These are phyloP conservation scores for Scleromitrula shiraiana DNA, from an alignment of 2,329 filamentous ascomycete genomes.

Conservation along the genomic window DNA sequence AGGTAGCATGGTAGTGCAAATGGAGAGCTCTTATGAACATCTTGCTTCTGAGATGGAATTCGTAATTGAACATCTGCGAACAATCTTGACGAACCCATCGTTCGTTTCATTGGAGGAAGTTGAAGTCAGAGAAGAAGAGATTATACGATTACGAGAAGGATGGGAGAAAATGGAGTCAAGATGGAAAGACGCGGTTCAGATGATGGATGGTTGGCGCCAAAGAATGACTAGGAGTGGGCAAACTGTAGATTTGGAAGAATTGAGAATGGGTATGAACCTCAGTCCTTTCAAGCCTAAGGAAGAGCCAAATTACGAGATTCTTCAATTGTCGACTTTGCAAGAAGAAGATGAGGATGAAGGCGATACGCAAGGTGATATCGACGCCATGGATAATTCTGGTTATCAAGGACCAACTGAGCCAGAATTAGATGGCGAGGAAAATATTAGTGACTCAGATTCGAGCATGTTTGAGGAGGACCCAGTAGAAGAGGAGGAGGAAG, in stretches of 20 bases:
- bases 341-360: constrained; percentile 21
- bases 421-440: constrained; percentile 23
- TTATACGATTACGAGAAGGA: constrained; percentile 69
- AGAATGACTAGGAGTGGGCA: constrained; percentile 65
- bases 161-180: constrained; percentile 91
- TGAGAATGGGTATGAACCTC: constrained; percentile 59
- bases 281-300: constrained; percentile 50
- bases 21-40: constrained; percentile 46
- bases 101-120: constrained; percentile 96
- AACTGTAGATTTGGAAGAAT: constrained; percentile 59
- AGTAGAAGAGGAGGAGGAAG: constrained; percentile 25
- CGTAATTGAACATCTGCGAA: constrained; percentile 73
- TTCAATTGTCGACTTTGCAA: constrained; percentile 26
- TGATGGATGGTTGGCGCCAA: constrained; percentile 89
- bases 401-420: constrained; percentile 16
- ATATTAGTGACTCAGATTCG: constrained; percentile 23
- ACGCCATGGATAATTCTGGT: constrained; percentile 28
- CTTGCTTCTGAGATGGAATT: constrained; percentile 66
- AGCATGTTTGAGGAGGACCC: constrained; percentile 42
- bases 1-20: constrained; percentile 20
- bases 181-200: constrained; percentile 80
- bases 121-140: constrained; percentile 85
- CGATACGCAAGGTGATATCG: constrained; percentile 30
- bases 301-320: constrained; percentile 37
- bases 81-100: constrained; percentile 85